Evolutionary conservation across 208 protist genomes (phyloP), one percentile per base, ranked within the genome.

Genomic region (Crithidia thermophila): DNA sequence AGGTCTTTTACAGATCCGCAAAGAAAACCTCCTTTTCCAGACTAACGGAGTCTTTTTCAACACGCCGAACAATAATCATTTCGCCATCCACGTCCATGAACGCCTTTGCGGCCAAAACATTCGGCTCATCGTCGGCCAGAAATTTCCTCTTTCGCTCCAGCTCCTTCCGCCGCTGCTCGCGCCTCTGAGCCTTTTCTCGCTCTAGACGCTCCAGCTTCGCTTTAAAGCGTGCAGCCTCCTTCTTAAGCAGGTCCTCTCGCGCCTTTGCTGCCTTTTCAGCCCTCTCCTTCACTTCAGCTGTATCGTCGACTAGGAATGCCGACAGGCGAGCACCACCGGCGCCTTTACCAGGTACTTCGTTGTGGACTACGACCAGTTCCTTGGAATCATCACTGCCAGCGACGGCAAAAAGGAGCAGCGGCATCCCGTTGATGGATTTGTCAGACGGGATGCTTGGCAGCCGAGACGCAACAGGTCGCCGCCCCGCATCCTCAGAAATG

Each of bases 21-120:
- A 81, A 77, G 67, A 93, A 93, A 2, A 85, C 63, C 34, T 85
- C 68, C 47, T 88, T 93, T 70, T 95, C 90, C 18, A 91, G 62
- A 27, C 89, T 72, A 39, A 89, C 63, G 0, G 71, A 69, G 9
- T 86, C 81, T 33, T 55, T 63, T 8, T 67, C 23, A n/a, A 90
- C 85, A 18, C 81, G 76, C 28, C 90, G 77, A 27, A 95, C 77
- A 56, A 95, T 73, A 72, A 95, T 81, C 66, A 90, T 80, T 30
- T 93, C 87, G 31, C 84, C 85, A 71, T 92, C 85, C 23, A 72
- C 55, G 10, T 74, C 31, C 13, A 68, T 31, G 46, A 67, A 75
- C 43, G 73, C 42, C 43, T 51, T 67, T 13, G 87, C 90, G 18
- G 51, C n/a, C 10, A 64, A 45, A 23, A 91, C 72, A 64, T 88